phyloP scores from a whole-genome alignment of 2,329 filamentous ascomycete species.

The Diaporthe eres region DNA sequence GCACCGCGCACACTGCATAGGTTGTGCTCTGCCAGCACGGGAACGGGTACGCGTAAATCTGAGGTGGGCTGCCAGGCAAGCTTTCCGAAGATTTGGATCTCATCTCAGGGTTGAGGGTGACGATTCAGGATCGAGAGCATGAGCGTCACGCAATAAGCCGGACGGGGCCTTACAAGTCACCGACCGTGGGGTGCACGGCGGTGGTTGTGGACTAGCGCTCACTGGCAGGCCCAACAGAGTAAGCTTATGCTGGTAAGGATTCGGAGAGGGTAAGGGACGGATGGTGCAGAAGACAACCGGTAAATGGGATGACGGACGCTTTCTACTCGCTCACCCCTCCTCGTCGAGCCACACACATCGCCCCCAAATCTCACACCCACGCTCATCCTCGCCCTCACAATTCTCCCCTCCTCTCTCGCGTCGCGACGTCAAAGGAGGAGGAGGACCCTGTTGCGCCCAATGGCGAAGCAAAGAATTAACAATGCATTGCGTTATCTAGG shows the following conservation, averaged over 20 bases:
- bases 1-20: background rate
- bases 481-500: background rate
- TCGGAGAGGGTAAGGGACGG: slow-evolving; percentile 6
- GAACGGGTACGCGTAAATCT: background rate
- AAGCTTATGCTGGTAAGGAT: slow-evolving; percentile 22
- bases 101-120: background rate
- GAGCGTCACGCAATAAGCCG: slow-evolving; percentile 17
- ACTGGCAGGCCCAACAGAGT: slow-evolving; percentile 12
- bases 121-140: slow-evolving; percentile 6
- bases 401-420: background rate
- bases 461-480: background rate
- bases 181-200: slow-evolving; percentile 10
- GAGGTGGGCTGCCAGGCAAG: background rate
- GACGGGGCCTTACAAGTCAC: slow-evolving; percentile 16
- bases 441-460: background rate
- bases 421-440: background rate
- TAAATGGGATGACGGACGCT: slow-evolving; percentile 11
- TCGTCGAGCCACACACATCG: background rate
- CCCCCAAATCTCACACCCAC: slow-evolving; percentile 21
- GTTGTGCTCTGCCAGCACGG: background rate
- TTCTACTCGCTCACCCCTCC: background rate
- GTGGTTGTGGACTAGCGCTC: slow-evolving; percentile 9
- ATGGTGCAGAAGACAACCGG: background rate
- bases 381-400: background rate
- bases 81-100: slow-evolving; percentile 2